A percentile compares a stretch with the other conserved stretches of the same genome.
phyloP scores from a whole-genome alignment of 257 asterid species.

The Ajuga chamaepitys region DNA sequence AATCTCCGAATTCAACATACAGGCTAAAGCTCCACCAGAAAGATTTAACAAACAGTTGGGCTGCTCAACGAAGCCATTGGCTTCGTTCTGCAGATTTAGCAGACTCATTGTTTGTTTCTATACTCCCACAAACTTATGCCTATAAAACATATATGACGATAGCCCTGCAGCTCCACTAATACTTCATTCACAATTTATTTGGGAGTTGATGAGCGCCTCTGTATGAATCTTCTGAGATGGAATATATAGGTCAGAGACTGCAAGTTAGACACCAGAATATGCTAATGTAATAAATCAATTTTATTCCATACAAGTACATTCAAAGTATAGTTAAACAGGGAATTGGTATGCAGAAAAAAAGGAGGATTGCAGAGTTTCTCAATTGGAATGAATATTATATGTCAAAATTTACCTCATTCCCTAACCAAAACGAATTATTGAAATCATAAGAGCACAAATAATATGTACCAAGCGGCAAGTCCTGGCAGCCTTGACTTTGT shows the following conservation, averaged over 20 bases:
- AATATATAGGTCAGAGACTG: neutral
- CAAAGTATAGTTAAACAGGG: neutral
- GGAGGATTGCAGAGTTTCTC: neutral
- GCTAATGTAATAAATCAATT: neutral
- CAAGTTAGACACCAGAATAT: neutral
- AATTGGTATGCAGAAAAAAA: neutral
- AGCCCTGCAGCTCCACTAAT: constrained; percentile 13
- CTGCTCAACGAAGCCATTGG: constrained; percentile 35
- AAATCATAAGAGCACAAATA: neutral
- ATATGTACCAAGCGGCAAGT: neutral
- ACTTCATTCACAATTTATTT: constrained; percentile 19
- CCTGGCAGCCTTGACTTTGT: neutral
- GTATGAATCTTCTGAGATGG: neutral
- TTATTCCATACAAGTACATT: neutral
- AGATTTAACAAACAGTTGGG: constrained; percentile 38
- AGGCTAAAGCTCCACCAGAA: constrained; percentile 73
- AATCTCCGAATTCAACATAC: constrained; percentile 86
- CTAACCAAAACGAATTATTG: neutral
- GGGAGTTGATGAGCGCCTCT: neutral
- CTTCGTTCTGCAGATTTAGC: constrained; percentile 38
- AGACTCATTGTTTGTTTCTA: constrained; percentile 40
- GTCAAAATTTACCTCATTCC: neutral
- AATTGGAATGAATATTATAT: neutral
- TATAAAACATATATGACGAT: constrained; percentile 24
- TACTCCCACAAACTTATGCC: constrained; percentile 20